Evolutionary conservation across 23 red algal genomes (phyloP).

Genomic region (Gracilariopsis chorda): DNA sequence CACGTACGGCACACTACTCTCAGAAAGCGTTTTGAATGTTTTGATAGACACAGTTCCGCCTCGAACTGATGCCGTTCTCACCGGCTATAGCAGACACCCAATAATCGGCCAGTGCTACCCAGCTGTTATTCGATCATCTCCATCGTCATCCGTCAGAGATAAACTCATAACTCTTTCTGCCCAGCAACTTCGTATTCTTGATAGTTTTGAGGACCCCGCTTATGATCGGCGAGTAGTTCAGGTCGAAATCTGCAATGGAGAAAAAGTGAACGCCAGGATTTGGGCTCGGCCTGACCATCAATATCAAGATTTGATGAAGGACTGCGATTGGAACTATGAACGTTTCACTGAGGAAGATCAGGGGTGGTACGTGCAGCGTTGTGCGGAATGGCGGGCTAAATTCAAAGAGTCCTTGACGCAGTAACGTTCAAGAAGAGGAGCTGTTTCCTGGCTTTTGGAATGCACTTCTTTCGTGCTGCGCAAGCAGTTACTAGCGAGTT

Average conservation of each 20-base stretch:
- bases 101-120: constrained; percentile 21
- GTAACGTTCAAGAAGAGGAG: not conserved
- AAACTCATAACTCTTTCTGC: too few relatives aligned
- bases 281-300: not conserved
- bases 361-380: not conserved
- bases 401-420: not conserved
- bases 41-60: constrained; percentile 1
- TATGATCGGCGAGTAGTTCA: not conserved
- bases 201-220: not conserved
- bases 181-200: not conserved
- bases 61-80: not conserved
- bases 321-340: not conserved
- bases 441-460: not conserved
- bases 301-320: not conserved
- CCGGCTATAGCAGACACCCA: not conserved
- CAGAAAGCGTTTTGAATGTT: not conserved
- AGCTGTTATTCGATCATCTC: too few relatives aligned
- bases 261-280: not conserved
- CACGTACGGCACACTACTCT: constrained; percentile 46
- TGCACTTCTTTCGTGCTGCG: not conserved
- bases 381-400: not conserved
- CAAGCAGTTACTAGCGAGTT: not conserved
- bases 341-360: not conserved
- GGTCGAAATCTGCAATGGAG: not conserved
- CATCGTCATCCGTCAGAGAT: too few relatives aligned